Base-by-base conservation (phyloP, 2,329 filamentous ascomycete species). In the Colletotrichum chlorophyti region DNA sequence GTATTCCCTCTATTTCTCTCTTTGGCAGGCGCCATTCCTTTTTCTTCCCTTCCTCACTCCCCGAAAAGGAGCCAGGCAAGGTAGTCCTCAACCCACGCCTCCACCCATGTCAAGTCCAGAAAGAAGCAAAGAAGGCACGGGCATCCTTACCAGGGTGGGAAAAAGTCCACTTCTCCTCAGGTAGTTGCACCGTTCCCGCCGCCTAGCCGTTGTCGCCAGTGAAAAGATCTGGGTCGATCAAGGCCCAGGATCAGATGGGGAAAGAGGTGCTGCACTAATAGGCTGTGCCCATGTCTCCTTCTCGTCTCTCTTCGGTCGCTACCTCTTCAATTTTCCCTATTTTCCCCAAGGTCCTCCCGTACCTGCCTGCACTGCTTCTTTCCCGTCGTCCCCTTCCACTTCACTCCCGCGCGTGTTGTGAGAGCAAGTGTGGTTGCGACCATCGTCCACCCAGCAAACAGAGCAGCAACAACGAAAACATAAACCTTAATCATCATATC, bases 261-360 rank as follows among this genome's bases (percentile, higher is more conserved):
- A 14, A 37, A 48, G 29, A 49, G 24, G 51, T 49, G 40, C 51
- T 32, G 24, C 23, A 27, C 26, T 35, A 45, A 60, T 50, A 55
- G 57, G 57, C 55, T 55, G 55, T 49, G 51, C 55, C 51, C 31
- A 23, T 51, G 46, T 45, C 53, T 26, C n/a, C 23, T 19, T 21
- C 23, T 48, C 27, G 42, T 45, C 35, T 23, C 43, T 41, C 23
- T 24, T 53, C 51, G 38, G 35, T 23, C 29, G 24, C 38, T 32
- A 35, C 45, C 57, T 60, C 34, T n/a, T n/a, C 58, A 43, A 38
- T 42, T 52, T 52, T 60, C 27, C 58, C 41, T 43, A 47, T 32
- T 58, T 58, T 58, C 48, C 46, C 47, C 41, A 40, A 27, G 43
- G 35, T 37, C 43, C 57, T 59, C 55, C 55, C 51, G 51, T 32